These are phyloP conservation scores for Ceratocystis destructans DNA, from an alignment of 2,329 filamentous ascomycete genomes.

Conservation along the genomic window DNA sequence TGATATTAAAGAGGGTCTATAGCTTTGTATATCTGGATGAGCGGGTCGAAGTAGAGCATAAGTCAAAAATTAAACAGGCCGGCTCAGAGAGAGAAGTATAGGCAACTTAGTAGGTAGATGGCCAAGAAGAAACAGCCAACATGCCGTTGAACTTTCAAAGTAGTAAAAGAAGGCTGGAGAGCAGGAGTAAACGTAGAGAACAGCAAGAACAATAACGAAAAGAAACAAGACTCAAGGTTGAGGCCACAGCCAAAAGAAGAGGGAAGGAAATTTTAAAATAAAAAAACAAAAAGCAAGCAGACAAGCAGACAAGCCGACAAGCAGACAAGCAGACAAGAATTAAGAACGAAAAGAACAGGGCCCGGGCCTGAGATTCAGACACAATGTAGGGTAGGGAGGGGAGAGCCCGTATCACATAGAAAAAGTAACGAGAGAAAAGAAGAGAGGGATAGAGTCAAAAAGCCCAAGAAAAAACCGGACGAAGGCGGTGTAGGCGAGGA, in stretches of 20 bases:
- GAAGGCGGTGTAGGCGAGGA: conserved; percentile 4
- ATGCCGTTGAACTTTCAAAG: too few species aligned
- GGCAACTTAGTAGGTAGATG: too few species aligned
- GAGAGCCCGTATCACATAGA: neutral
- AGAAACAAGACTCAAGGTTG: neutral
- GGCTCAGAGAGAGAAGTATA: too few species aligned
- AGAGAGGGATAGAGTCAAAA: neutral
- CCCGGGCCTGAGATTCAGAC: neutral
- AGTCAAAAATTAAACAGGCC: neutral
- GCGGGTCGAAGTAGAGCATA: neutral
- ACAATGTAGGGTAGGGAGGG: neutral
- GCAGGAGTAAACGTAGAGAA: neutral
- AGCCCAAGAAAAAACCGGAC: neutral
- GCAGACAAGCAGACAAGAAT: neutral
- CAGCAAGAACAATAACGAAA: neutral
- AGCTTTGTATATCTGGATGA: neutral
- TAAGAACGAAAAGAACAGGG: neutral
- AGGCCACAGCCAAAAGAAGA: neutral
- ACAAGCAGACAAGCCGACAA: neutral
- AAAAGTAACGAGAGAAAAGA: neutral
- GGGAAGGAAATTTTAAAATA: neutral
- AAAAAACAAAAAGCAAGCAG: conserved; percentile 2
- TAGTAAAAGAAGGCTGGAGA: neutral
- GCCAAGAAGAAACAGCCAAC: too few species aligned
- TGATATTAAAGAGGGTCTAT: conserved; percentile 4